Conservation (phyloP, 1,284 basidiomycete species). For the Ceratobasidium sp. region DNA sequence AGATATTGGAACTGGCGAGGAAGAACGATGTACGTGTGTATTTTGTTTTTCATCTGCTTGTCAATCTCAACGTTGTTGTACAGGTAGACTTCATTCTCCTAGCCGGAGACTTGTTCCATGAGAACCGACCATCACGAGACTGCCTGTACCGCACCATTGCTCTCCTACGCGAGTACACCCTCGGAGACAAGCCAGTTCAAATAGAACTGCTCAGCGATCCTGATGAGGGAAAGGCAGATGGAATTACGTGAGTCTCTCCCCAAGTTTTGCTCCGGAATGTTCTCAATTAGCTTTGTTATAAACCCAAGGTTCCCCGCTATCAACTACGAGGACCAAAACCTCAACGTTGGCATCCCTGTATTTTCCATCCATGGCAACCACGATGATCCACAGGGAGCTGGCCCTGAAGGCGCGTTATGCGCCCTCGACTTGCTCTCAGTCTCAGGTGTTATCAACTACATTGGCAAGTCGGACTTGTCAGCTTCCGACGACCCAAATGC, state of each 20-base stretch:
- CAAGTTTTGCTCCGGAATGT: conserved; percentile 1
- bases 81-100: conserved; percentile 95
- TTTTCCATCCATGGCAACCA: conserved; percentile 99
- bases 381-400: conserved; percentile 97
- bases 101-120: conserved; percentile 97
- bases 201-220: conserved; percentile 94
- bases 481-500: conserved; percentile 72
- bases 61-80: neutral
- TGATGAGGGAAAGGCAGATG: conserved; percentile 83
- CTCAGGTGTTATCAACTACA: conserved; percentile 95
- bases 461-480: conserved; percentile 80
- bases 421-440: conserved; percentile 95
- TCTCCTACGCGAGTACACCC: conserved; percentile 88
- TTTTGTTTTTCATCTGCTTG: conserved; percentile 15
- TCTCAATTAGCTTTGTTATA: neutral
- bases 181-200: conserved; percentile 88
- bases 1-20: conserved; percentile 90
- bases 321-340: conserved; percentile 97
- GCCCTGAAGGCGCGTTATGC: conserved; percentile 91
- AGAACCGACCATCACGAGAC: conserved; percentile 93
- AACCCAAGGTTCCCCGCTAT: conserved; percentile 87
- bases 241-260: conserved; percentile 74
- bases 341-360: conserved; percentile 94
- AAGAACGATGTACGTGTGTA: conserved; percentile 77
- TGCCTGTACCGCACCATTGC: conserved; percentile 90